phyloP scores from a whole-genome alignment of 495 filamentous ascomycete genomes.

The Friedmanniomyces simplex region DNA sequence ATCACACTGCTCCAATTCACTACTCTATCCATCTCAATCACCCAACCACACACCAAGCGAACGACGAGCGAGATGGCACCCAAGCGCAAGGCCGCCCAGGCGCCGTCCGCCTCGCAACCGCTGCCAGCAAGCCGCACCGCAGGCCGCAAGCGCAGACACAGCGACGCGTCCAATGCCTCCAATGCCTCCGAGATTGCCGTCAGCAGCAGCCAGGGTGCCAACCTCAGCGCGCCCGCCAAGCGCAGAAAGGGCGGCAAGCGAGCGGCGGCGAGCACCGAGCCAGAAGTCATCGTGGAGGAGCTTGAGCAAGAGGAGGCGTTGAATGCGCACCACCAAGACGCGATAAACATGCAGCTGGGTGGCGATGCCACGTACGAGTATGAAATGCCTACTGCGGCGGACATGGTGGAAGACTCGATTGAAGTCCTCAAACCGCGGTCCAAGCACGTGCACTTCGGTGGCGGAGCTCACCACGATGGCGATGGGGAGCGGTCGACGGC shows the following conservation, averaged over 20 bases:
- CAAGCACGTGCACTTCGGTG: constrained; percentile 18
- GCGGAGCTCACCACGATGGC: neutral
- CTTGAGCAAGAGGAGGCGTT: neutral
- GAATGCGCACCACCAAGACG: neutral
- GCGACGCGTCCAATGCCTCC: constrained; percentile 11
- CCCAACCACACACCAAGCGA: no score
- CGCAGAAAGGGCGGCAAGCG: constrained; percentile 3
- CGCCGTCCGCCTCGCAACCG: constrained; percentile 4
- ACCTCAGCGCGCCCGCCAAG: neutral
- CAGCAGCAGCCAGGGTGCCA: neutral
- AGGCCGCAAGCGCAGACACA: constrained; percentile 14
- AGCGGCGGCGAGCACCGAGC: constrained; percentile 1
- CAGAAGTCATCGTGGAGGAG: constrained; percentile 12
- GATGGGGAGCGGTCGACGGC: neutral
- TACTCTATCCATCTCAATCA: neutral
- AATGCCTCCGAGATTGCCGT: constrained; percentile 1
- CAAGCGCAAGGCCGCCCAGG: neutral
- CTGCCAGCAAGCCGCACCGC: constrained; percentile 7
- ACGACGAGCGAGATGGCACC: neutral
- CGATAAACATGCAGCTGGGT: neutral
- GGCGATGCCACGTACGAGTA: neutral
- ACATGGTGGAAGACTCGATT: constrained; percentile 3
- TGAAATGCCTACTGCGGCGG: neutral
- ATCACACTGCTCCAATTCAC: neutral
- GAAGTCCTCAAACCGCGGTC: neutral